Conservation (phyloP, 1,284 basidiomycete genomes). For the Hypsizygus ulmarius region DNA sequence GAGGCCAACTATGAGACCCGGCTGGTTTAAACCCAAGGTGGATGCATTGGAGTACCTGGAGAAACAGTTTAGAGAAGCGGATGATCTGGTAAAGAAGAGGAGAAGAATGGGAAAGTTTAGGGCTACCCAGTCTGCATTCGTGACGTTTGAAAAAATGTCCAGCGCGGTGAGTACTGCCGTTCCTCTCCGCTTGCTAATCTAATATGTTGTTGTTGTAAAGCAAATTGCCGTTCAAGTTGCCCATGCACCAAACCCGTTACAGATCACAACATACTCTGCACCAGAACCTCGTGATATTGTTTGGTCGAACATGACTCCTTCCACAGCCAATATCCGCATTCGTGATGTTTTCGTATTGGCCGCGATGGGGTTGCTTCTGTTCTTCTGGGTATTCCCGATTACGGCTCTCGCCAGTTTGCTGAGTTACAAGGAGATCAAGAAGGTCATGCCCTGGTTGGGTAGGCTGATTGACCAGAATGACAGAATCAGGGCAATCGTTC, state of each 20-base stretch:
- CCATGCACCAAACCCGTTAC: conserved; percentile 68
- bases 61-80: conserved; percentile 70
- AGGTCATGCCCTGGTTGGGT: conserved; percentile 82
- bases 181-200: conserved; percentile 2
- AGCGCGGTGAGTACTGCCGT: conserved; percentile 65
- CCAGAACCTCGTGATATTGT: conserved; percentile 96
- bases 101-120: conserved; percentile 69
- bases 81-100: conserved; percentile 74
- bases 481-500: conserved; percentile 81
- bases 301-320: conserved; percentile 85
- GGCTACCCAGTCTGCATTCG: conserved; percentile 84
- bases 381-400: conserved; percentile 88
- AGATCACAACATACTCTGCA: conserved; percentile 71
- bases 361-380: conserved; percentile 68
- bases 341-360: conserved; percentile 71
- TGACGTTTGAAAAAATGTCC: conserved; percentile 96
- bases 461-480: conserved; percentile 76
- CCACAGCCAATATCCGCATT: conserved; percentile 52
- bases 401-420: conserved; percentile 82
- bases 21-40: conserved; percentile 69
- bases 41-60: conserved; percentile 88
- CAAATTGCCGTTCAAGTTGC: conserved; percentile 91
- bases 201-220: conserved; percentile 32
- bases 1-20: conserved; percentile 66
- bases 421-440: conserved; percentile 90